Conservation (phyloP, 2,329 filamentous ascomycete genomes). For the Cladosporium colombiae region DNA sequence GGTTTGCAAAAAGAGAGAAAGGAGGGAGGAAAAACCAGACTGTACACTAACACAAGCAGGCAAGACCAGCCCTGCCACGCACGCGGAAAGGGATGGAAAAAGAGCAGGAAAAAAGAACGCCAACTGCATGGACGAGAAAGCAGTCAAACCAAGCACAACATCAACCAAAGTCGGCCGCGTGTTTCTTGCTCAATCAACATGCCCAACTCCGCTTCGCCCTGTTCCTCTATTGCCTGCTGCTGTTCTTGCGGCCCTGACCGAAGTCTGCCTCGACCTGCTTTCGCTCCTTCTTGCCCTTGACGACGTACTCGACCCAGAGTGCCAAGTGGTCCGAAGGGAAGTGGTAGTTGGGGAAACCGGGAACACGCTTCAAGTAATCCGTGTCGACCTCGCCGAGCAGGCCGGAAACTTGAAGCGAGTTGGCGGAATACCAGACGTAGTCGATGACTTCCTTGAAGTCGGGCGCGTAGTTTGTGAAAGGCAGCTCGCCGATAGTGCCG, state of each 20-base stretch:
- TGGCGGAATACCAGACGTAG: conserved; percentile 97
- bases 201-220: neutral
- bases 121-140: neutral
- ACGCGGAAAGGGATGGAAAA: neutral
- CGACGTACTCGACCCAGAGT: conserved; percentile 83
- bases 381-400: conserved; percentile 84
- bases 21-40: neutral
- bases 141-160: conserved; percentile 4
- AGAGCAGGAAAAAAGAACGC: neutral
- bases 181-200: neutral
- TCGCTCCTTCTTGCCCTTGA: conserved; percentile 79
- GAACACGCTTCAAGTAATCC: conserved; percentile 80
- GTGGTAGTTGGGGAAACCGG: conserved; percentile 90
- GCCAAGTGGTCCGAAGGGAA: conserved; percentile 93
- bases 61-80: neutral
- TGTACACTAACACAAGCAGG: conserved; percentile 12
- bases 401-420: conserved; percentile 79
- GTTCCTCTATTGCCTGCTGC: conserved; percentile 10
- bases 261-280: conserved; percentile 41
- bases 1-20: neutral
- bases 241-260: conserved; percentile 24
- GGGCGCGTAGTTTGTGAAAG: conserved; percentile 96
- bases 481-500: conserved; percentile 77
- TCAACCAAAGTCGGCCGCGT: neutral
- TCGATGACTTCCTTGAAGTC: conserved; percentile 91